Evolutionary conservation across 352 stramenopile species (phyloP), one percentile per base, ranked within the genome.

Genomic region (Phytophthora cactorum): DNA sequence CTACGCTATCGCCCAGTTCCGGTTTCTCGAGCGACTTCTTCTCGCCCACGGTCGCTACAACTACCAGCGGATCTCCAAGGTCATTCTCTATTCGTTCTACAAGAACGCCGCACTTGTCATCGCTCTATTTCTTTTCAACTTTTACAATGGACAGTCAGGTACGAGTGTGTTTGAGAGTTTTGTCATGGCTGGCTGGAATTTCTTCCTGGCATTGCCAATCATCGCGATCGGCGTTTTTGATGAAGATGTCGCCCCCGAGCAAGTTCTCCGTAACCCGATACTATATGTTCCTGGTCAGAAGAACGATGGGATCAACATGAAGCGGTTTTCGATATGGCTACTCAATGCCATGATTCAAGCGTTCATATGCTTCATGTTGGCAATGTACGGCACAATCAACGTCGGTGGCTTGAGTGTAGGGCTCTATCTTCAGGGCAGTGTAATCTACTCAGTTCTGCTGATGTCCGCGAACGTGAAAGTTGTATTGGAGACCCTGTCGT

Each of bases 41-140:
- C 81, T 99, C 3, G 93, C 99, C 53, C 97, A 99, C 70, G 97
- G 97, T 5, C 88, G 97, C 45, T 99, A 91, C 82, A 98, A 99
- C 76, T 99, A 99, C 72, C 86, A 92, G n/a, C 92, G 97, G 27
- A 90, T 98, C 53, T 93, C 84, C 53, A 97, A 96, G 51, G 81
- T 98, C 50, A 95, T 99, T 64, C 81, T 98, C 14, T 92, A 88
- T 53, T 91, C 81, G 43, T 90, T 94, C 52, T 94, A 92, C 74
- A 94, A 94, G 76, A 92, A 92, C 43, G 71, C 87, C 15, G 73
- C 77, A 46, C 81, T 92, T 43, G 84, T 92, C 41, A 90, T 91
- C 45, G 73, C 71, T 10, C 52, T 89, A 11, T 90, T 92, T 32
- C 66, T 93, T 1, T 97, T 90, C 75, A 93, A 91, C 51, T 93